phyloP scores from a whole-genome alignment of 2,329 filamentous ascomycete species.

The Pseudogymnoascus sp. region DNA sequence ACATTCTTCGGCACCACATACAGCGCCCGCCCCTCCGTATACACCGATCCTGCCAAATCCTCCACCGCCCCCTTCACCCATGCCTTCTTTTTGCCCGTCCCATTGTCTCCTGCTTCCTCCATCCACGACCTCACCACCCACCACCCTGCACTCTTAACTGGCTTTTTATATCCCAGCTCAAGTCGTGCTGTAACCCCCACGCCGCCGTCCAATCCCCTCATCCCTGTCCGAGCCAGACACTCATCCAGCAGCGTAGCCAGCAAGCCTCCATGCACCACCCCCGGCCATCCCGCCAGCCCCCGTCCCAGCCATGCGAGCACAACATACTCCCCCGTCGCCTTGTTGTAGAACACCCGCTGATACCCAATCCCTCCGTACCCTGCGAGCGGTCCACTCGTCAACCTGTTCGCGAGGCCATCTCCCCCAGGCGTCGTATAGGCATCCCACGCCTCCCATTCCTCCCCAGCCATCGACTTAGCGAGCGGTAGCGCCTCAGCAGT shows the following conservation, averaged over 20 bases:
- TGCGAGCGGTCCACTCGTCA: conserved; percentile 36
- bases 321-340: conserved; percentile 46
- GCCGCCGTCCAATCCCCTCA: conserved; percentile 37
- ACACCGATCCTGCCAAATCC: conserved; percentile 45
- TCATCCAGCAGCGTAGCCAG: conserved; percentile 64
- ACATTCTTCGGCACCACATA: conserved; percentile 49
- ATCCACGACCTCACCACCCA: conserved; percentile 51
- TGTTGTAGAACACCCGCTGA: conserved; percentile 58
- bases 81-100: conserved; percentile 38
- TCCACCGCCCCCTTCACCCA: conserved; percentile 48
- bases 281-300: conserved; percentile 61
- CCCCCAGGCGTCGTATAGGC: conserved; percentile 30
- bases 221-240: conserved; percentile 54
- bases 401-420: conserved; percentile 19
- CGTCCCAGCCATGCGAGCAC: conserved; percentile 60
- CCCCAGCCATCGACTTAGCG: conserved; percentile 37
- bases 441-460: conserved; percentile 33
- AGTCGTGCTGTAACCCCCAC: conserved; percentile 50
- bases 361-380: conserved; percentile 37
- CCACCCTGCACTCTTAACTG: conserved; percentile 50
- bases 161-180: conserved; percentile 53
- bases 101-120: conserved; percentile 27
- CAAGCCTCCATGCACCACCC: conserved; percentile 61
- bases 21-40: conserved; percentile 48
- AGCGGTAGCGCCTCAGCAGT: conserved; percentile 39